Evolutionary conservation across 305 asterid genomes (phyloP), one percentile per base, ranked within the genome.

Genomic region (Petunia hybrid): DNA sequence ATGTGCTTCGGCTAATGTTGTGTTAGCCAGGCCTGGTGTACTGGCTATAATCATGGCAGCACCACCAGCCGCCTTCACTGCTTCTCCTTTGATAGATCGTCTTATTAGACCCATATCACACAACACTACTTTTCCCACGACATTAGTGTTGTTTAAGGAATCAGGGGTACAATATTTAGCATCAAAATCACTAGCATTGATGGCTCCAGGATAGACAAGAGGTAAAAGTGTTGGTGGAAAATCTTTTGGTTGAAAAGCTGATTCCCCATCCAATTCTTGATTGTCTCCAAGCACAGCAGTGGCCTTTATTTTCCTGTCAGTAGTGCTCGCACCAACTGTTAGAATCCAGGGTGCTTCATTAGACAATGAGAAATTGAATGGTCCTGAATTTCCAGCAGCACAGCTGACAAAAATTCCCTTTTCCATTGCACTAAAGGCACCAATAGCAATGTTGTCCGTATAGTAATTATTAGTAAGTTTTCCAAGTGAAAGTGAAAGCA

Each of bases 261-360:
- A 76, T 73, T 85, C 83, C 5, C 87, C 87, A 3, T 84, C 68
- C 12, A 78, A 73, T 73, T 73, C 63, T 43, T 1, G 76, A 12
- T 55, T 73, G 65, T 82, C 78, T 78, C 77, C 87, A 3, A 81
- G 67, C 42, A 79, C 4, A 3, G 71, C 85, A 40, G 85, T 64
- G 16, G 83, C 76, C 70, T 41, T 57, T 56, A 81, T 70, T 4
- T 40, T 81, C 45, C 87, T 81, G 22, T 84, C 81, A 4, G 78
- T 71, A 3, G 83, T 84, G 66, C 83, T 81, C 13, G 85, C 87
- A 31, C 85, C 87, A 68, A 82, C 87, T 2, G 82, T 82, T 5
- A 85, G 85, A 75, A 85, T 42, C 82, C 85, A 85, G 1, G 85
- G 87, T 0, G 85, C 84, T 31, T 85, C 84, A 42, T 85, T 85